These are phyloP conservation scores for Lagerstroemia speciosa DNA, from an alignment of 345 rosid species.

Conservation along the genomic window DNA sequence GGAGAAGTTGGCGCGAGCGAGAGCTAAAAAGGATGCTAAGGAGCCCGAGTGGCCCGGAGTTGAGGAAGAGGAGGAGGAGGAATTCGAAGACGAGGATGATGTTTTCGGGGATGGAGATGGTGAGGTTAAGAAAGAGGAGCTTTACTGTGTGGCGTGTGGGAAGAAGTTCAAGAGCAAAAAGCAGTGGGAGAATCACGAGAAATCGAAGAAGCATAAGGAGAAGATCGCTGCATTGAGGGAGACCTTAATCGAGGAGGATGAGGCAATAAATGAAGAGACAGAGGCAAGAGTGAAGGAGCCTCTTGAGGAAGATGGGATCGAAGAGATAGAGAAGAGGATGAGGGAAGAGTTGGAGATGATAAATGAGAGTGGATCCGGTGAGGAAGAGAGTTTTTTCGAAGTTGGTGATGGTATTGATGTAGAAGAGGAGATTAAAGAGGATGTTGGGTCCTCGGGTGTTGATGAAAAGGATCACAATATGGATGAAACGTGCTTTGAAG, in stretches of 20 bases:
- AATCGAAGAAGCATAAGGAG: slow-evolving; percentile 95
- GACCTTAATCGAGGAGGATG: slow-evolving; percentile 42
- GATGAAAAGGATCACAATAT: not conserved
- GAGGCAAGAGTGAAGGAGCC: slow-evolving; percentile 33
- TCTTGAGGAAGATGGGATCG: slow-evolving; percentile 24
- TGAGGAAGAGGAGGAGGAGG: slow-evolving; percentile 18
- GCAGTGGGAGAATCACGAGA: slow-evolving; percentile 97
- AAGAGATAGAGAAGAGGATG: slow-evolving; percentile 38
- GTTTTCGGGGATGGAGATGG: slow-evolving; percentile 10
- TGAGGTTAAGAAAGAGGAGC: slow-evolving; percentile 35
- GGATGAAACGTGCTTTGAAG: not conserved
- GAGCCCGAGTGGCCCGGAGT: slow-evolving; percentile 29
- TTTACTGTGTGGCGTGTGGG: slow-evolving; percentile 77
- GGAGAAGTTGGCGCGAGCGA: slow-evolving; percentile 56
- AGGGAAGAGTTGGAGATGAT: slow-evolving; percentile 26
- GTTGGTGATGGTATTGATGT: slow-evolving; percentile 14
- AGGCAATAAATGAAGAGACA: slow-evolving; percentile 26
- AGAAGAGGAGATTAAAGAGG: slow-evolving; percentile 12
- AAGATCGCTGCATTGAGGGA: slow-evolving; percentile 72
- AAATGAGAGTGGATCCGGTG: slow-evolving; percentile 12
- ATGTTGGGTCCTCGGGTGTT: not conserved
- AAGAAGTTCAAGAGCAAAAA: slow-evolving; percentile 92
- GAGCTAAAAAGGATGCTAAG: slow-evolving; percentile 20
- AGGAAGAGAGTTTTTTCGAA: slow-evolving; percentile 19
- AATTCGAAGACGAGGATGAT: slow-evolving; percentile 13